Conservation (phyloP, 140 eudicot species). For the Oenanthe javanica region DNA sequence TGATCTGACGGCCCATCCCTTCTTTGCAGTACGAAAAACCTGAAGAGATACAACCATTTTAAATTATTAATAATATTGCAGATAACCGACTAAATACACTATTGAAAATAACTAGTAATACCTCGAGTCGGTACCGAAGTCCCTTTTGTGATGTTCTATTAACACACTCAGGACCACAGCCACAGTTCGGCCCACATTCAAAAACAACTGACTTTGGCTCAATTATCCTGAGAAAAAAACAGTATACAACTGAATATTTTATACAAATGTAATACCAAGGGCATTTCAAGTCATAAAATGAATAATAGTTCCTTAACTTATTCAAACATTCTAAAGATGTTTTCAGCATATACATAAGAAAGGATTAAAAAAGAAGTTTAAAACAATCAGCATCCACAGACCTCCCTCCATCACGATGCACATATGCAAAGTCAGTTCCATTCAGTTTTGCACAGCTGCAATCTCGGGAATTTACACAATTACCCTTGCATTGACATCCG, state of each 20-base stretch:
- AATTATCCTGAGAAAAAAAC: conserved; percentile 27
- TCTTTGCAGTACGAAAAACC: conserved; percentile 52
- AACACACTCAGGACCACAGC: conserved; percentile 51
- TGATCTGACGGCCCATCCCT: conserved; percentile 68
- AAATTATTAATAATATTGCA: background rate
- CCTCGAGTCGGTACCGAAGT: conserved; percentile 53
- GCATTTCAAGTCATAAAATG: background rate
- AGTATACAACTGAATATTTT: background rate
- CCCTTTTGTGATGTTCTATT: conserved; percentile 54
- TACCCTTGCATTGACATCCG: conserved; percentile 71
- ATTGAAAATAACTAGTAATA: background rate
- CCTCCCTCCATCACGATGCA: conserved; percentile 91
- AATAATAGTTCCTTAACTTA: background rate
- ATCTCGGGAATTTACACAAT: conserved; percentile 48
- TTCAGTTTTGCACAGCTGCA: conserved; percentile 83
- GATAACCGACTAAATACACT: background rate
- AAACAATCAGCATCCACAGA: conserved; percentile 11
- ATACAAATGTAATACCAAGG: background rate
- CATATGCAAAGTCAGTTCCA: conserved; percentile 82
- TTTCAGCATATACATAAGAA: background rate
- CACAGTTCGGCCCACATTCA: conserved; percentile 68
- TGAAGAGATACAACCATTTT: background rate
- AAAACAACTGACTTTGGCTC: conserved; percentile 57
- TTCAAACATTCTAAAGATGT: no score
- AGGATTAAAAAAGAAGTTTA: background rate